A percentile compares a stretch with the other conserved stretches of the same genome.
These are phyloP conservation scores for Sclerotinia spermophila DNA, from an alignment of 2,329 filamentous ascomycete species.

Conservation along the genomic window DNA sequence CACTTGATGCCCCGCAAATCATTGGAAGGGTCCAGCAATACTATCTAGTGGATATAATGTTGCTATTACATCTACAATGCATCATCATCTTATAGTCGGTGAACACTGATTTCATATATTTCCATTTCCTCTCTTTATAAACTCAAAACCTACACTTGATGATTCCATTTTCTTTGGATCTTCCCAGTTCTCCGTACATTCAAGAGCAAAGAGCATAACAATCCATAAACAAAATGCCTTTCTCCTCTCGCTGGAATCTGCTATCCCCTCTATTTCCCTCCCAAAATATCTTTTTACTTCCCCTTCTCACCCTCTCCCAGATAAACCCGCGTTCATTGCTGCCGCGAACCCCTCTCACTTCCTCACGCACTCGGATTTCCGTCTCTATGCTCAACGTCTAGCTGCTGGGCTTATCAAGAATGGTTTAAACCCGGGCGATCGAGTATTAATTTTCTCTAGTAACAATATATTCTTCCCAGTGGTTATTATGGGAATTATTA, in stretches of 20 bases:
- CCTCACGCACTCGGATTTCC: slow-evolving; percentile 61
- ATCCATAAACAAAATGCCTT: slow-evolving; percentile 27
- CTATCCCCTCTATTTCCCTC: slow-evolving; percentile 43
- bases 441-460: slow-evolving; percentile 51
- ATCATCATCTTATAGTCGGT: too few species aligned
- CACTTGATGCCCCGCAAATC: not conserved
- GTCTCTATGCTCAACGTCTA: slow-evolving; percentile 68
- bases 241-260: slow-evolving; percentile 30
- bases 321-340: slow-evolving; percentile 56
- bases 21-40: not conserved
- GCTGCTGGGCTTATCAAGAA: slow-evolving; percentile 62
- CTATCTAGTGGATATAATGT: not conserved
- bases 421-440: slow-evolving; percentile 55
- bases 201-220: not conserved
- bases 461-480: slow-evolving; percentile 55
- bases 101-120: not conserved
- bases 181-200: not conserved
- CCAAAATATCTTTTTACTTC: slow-evolving; percentile 55
- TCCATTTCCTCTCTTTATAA: not conserved
- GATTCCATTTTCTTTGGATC: too few species aligned
- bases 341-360: slow-evolving; percentile 62
- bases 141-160: not conserved
- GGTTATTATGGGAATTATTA: slow-evolving; percentile 52
- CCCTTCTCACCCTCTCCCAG: slow-evolving; percentile 42
- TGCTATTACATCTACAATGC: not conserved